Base-by-base conservation (phyloP, 2,329 filamentous ascomycete genomes). In the Ophiocordyceps camponoti-saundersi region DNA sequence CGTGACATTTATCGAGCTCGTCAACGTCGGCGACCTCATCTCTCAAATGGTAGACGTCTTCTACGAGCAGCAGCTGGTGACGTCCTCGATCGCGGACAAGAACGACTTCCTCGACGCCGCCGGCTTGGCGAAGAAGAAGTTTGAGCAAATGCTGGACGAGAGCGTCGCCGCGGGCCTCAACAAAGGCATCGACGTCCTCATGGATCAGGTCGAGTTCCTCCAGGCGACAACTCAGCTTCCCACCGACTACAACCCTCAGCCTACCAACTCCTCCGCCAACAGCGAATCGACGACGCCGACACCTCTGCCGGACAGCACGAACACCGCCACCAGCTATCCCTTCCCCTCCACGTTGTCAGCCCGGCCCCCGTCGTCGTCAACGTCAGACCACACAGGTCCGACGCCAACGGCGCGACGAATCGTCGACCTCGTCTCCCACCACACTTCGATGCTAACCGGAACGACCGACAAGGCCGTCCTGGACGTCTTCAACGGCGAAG, bases 41-140 rank as follows among this genome's bases (percentile, higher is more conserved):
- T 87, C 93, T 49, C 92, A 98, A 62, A 98, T 98, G 92, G 79
- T 98, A 49, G 92, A 98, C 60, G 88, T 98, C 32, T 98, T 98
- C 61, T 98, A 94, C 65, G 85, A 94, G 60, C 92, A 96, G 65
- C 92, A 98, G 65, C 75, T 98, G 26, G 79, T 88, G 6, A 76
- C 79, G 1, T 77, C 84, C 15, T 85, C 85, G 56, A 80, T 98
- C 46, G 84, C 84, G 1, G 90, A 96, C 59, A 80, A 85, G 42
- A 93, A 94, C 59, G 92, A 98, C 65, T 98, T 98, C 57, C 71
- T 98, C 44, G 87, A 94, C 58, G 84, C 88, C 20, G 86, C 89
- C 0, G 84, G 85, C 30, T 82, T 95, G 55, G 89, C 92, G 53
- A 98, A 98, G 76, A 96, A 95, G 68, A 88, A 86, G 53, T 98